These are phyloP conservation scores for Scenedesmus sp. DNA, from an alignment of 163 green algal genomes.

Conservation along the genomic window DNA sequence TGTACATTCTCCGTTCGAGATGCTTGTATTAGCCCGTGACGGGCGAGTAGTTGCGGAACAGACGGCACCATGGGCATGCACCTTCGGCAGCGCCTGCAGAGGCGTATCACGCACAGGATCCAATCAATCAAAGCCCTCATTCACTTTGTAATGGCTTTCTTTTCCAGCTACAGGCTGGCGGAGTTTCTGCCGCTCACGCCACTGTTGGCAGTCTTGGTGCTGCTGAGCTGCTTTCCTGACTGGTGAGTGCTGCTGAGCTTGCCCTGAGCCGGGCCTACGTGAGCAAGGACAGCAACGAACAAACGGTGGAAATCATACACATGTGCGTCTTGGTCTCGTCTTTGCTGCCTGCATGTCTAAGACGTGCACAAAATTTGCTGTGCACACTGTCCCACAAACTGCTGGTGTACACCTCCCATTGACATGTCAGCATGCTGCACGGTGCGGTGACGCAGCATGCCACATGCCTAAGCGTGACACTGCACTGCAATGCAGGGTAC, in stretches of 20 bases:
- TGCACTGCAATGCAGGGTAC: background rate
- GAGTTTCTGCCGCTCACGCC: conserved; percentile 7
- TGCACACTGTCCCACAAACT: background rate
- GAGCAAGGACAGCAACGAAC: background rate
- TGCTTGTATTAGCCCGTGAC: background rate
- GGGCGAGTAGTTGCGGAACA: background rate
- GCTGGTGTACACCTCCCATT: background rate
- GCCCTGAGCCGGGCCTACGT: background rate
- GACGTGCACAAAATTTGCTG: background rate
- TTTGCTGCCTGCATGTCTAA: background rate
- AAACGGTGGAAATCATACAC: background rate
- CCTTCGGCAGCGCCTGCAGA: background rate
- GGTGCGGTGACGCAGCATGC: background rate
- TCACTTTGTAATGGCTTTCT: background rate
- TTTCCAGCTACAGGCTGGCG: background rate
- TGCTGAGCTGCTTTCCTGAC: background rate
- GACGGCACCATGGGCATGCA: background rate
- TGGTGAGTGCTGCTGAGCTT: background rate
- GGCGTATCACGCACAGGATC: background rate
- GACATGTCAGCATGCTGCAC: too few species aligned
- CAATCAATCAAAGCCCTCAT: background rate
- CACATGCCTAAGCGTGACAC: background rate
- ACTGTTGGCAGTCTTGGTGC: background rate
- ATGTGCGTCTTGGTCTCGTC: background rate
- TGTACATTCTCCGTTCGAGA: too few species aligned